Conservation (phyloP, 495 filamentous ascomycete species). For the Trichoderma orchidacearum region DNA sequence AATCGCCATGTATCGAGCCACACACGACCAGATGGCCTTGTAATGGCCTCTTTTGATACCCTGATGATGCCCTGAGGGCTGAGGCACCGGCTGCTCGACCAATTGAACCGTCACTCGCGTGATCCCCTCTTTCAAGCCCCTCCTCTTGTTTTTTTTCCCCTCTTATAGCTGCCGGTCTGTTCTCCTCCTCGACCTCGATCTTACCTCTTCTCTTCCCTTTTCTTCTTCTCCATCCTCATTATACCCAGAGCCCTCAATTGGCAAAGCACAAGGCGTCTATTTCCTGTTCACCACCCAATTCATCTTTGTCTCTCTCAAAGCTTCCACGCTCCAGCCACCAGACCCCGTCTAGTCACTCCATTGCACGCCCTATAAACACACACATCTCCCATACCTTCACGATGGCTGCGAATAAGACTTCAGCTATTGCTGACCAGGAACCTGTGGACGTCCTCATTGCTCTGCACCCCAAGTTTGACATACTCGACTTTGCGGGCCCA, state of each 20-base stretch:
- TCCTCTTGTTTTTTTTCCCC: not conserved
- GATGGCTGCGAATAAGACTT: conserved; percentile 32
- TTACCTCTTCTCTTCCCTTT: not conserved
- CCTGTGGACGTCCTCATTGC: conserved; percentile 37
- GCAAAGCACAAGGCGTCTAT: not conserved
- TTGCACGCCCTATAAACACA: not conserved
- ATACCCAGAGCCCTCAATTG: not conserved
- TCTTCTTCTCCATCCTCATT: conserved; percentile 2
- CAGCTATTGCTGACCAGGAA: conserved; percentile 29
- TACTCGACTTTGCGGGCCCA: conserved; percentile 54
- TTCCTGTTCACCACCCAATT: not conserved
- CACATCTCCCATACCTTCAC: conserved; percentile 12
- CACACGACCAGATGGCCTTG: not conserved
- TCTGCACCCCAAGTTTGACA: conserved; percentile 34
- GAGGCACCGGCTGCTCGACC: not conserved
- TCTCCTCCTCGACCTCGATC: conserved; percentile 1
- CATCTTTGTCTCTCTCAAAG: not conserved
- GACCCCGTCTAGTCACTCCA: conserved; percentile 3
- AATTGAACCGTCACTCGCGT: not conserved
- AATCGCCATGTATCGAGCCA: not conserved
- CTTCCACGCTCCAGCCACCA: not conserved
- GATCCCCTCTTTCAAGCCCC: not conserved
- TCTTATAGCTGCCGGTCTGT: conserved; percentile 1
- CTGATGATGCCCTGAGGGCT: not conserved
- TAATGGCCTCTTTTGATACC: not conserved